Evolutionary conservation across 129 eudicot genomes (phyloP).

Genomic region (Smallanthus sonchifolius): DNA sequence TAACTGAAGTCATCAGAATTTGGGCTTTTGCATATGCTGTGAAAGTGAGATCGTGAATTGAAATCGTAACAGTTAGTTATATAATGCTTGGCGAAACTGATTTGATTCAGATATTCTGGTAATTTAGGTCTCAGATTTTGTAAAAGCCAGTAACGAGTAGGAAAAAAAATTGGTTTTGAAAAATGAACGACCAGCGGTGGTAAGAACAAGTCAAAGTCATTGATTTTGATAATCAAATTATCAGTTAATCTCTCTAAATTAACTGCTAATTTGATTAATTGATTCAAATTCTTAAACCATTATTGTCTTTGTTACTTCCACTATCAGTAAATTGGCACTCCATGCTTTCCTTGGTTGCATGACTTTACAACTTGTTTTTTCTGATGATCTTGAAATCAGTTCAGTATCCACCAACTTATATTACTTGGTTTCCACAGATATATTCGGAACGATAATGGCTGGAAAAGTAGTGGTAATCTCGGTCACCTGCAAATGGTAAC

Average conservation of each 20-base stretch:
- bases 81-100: no score
- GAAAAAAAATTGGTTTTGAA: no score
- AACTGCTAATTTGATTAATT: background rate
- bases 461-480: background rate
- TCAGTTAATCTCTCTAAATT: no score
- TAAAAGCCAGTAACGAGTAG: no score
- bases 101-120: no score
- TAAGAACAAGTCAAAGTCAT: no score
- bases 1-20: background rate
- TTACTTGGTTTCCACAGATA: background rate
- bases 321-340: background rate
- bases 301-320: conserved; percentile 1
- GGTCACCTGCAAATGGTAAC: background rate
- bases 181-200: no score
- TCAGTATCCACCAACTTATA: conserved; percentile 7
- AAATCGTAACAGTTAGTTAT: no score
- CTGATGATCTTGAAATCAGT: conserved; percentile 9
- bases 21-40: background rate
- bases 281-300: background rate
- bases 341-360: background rate
- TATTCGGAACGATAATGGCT: background rate
- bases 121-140: no score
- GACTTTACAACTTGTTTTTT: background rate
- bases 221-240: no score
- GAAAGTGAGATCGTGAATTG: no score